Percentiles rank a stretch among this genome's conserved stretches.
phyloP scores from a whole-genome alignment of 192 early-diverging fungal genomes.

The Rhizophagus clarus region DNA sequence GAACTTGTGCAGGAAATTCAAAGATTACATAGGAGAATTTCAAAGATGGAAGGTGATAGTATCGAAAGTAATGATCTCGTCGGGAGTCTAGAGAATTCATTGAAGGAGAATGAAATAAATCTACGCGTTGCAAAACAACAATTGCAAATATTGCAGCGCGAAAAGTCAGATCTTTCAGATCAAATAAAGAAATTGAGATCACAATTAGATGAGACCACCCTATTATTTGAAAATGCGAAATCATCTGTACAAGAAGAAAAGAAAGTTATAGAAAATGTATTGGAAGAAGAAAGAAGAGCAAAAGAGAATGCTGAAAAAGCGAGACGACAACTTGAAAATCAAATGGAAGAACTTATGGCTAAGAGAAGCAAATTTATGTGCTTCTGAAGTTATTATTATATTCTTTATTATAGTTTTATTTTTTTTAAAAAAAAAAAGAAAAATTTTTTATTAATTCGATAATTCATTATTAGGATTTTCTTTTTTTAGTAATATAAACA shows the following conservation, averaged over 20 bases:
- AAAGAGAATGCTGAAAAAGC: conserved; percentile 59
- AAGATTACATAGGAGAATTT: conserved; percentile 40
- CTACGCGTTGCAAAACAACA: conserved; percentile 45
- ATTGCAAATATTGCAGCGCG: conserved; percentile 37
- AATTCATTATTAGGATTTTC: too few relatives aligned
- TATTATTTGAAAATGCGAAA: conserved; percentile 31
- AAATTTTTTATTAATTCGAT: too few relatives aligned
- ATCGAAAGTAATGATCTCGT: conserved; percentile 38
- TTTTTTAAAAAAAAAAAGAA: too few relatives aligned
- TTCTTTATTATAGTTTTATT: too few relatives aligned
- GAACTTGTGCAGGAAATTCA: conserved; percentile 32
- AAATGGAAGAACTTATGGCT: conserved; percentile 61
- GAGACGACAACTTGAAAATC: conserved; percentile 48
- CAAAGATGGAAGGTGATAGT: conserved; percentile 41
- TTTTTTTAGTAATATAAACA: too few relatives aligned
- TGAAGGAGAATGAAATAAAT: conserved; percentile 47
- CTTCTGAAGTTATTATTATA: conserved; percentile 40
- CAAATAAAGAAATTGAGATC: conserved; percentile 44
- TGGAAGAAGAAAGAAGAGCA: conserved; percentile 48
- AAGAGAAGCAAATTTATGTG: conserved; percentile 62
- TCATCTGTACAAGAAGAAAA: conserved; percentile 41
- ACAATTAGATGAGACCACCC: conserved; percentile 40
- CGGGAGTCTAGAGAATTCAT: conserved; percentile 42
- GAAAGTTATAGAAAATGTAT: conserved; percentile 37
- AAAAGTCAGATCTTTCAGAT: conserved; percentile 37